Evolutionary conservation across 352 stramenopile genomes (phyloP), one percentile per base, ranked within the genome.

Genomic region (Thraustotheca clavata): DNA sequence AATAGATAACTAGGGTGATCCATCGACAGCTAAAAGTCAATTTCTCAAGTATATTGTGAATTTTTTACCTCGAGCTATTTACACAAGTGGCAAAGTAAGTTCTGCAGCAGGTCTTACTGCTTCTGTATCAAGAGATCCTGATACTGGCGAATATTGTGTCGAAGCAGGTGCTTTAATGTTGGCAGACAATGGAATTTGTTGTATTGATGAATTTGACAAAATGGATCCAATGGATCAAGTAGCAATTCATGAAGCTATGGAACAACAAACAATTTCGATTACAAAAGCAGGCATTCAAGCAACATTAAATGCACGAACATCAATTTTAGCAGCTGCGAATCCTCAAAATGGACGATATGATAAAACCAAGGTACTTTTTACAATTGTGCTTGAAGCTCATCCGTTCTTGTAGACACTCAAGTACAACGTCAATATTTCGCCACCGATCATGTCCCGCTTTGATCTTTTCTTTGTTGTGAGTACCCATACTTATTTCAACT

Each of bases 201-300:
- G 93, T 67, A 99, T 99, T 76, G 97, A 99, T 73, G 97, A 99
- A 74, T 98, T 98, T 62, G 93, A 98, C 71, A 98, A 98, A 76
- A 99, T 99, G 96, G 95, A 98, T 39, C 89, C 98, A 60, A 76
- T 80, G 63, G 96, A 99, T 71, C 88, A 98, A 67, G 98, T 98
- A 9, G 96, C 97, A 3, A 99, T 99, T 70, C 97, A 99, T 81
- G 94, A 98, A 70, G 97, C 98, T 5, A 99, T 99, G 97, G 97
- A 99, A 77, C 96, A 99, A 73, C 97, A 99, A 76, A 99, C 96
- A 14, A 97, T 99, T 34, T 88, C 78, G 3, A 98, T 99, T 61
- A 97, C 97, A 26, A 99, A 99, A 73, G 97, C 97, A 4, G 97
- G 97, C 16, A 99, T 99, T 69, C 95, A 98, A 18, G 97, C 97